Base-by-base conservation (phyloP, 2,329 filamentous ascomycete species). In the Xylogone sp. region DNA sequence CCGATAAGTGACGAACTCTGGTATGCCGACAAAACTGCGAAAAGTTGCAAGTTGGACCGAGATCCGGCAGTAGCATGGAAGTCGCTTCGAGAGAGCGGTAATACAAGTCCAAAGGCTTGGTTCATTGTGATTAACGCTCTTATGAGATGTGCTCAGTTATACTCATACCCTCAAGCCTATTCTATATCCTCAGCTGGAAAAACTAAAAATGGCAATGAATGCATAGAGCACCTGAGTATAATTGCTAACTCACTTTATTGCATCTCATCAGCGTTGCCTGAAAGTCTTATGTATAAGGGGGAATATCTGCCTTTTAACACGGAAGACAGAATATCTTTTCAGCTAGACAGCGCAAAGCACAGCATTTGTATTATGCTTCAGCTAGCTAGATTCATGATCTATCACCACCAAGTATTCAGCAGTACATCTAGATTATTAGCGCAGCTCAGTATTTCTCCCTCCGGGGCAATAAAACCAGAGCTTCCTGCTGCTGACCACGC, bases 91-190 rank as follows among this genome's bases (percentile, higher is more conserved):
- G 46, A 59, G 5, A 61, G 59, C 7, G 62, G 64, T 2, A 72
- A 70, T 53, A 51, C 60, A 43, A 66, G 64, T 9, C 55, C 66
- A 0, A 68, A 65, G 42, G 65, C 70, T 2, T 72, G 70, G 70
- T 71, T 69, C 51, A 61, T 72, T 21, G 62, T 71, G 24, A 60
- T 70, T 31, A 71, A 70, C 56, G 70, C 69, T 0, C 54, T 71
- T 7, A 70, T 55, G 53, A 62, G 65, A 45, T 64, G 69, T 22
- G 69, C 69, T 1, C 68, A 71, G 52, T 55, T 58, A 8, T 62
- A 70, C 12, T 65, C 67, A 19, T 60, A 18, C 21, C 53, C 51
- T 2, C 45, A 47, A 20, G 43, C 45, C 16, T 55, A 52, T 20
- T 31, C 49, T 19, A 24, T 13, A 5, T 21, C 44, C 16, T 13